These are phyloP conservation scores for Ascobolus immersus DNA, from an alignment of 495 filamentous ascomycete genomes.

Conservation along the genomic window DNA sequence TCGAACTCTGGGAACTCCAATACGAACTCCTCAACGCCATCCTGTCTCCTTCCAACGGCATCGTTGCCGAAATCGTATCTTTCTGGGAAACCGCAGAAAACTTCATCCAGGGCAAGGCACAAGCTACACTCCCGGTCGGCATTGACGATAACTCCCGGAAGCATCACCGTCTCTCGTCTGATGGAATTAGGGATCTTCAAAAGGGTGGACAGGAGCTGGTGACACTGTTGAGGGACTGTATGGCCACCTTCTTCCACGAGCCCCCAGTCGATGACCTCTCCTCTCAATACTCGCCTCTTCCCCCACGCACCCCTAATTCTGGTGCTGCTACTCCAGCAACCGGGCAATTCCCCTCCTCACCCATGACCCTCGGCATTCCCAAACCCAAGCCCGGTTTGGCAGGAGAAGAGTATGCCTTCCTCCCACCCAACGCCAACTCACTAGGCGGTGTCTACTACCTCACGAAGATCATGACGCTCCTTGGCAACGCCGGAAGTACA, in stretches of 20 bases:
- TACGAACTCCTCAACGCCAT: constrained; percentile 39
- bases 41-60: constrained; percentile 44
- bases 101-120: constrained; percentile 69
- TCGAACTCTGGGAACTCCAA: constrained; percentile 77
- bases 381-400: constrained; percentile 14
- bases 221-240: constrained; percentile 50
- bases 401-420: constrained; percentile 91
- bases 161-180: constrained; percentile 56
- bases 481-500: constrained; percentile 65
- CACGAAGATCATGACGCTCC: constrained; percentile 45
- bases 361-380: neutral
- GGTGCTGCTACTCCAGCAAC: constrained; percentile 9
- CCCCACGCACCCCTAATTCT: constrained; percentile 39
- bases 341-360: neutral
- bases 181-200: constrained; percentile 45
- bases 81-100: constrained; percentile 83
- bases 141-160: constrained; percentile 64
- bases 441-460: constrained; percentile 72
- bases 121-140: constrained; percentile 54
- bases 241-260: constrained; percentile 63
- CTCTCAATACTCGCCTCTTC: constrained; percentile 52
- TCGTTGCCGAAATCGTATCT: constrained; percentile 69
- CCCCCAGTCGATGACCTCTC: constrained; percentile 77
- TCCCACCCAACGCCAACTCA: constrained; percentile 79
- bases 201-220: constrained; percentile 57